Evolutionary conservation across 257 asterid genomes (phyloP).

Genomic region (Cynanchum wilfordii): DNA sequence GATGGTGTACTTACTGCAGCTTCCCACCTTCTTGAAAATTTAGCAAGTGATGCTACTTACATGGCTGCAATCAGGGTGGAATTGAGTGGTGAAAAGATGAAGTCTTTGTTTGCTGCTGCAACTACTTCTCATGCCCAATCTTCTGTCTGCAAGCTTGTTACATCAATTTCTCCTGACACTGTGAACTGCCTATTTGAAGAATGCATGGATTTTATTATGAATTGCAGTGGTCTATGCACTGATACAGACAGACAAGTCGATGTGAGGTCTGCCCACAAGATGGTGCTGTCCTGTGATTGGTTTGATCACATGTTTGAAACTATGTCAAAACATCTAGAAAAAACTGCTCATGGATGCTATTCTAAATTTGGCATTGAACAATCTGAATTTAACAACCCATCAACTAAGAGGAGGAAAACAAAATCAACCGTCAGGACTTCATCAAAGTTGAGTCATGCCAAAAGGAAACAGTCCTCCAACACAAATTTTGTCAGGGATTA

Average conservation of each 20-base stretch:
- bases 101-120: slow-evolving; percentile 65
- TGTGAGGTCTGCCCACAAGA: slow-evolving; percentile 74
- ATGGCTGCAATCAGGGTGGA: slow-evolving; percentile 47
- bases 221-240: slow-evolving; percentile 47
- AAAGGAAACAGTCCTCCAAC: slow-evolving; percentile 31
- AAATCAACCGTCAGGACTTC: slow-evolving; percentile 35
- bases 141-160: slow-evolving; percentile 62
- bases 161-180: slow-evolving; percentile 48
- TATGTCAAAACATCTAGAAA: slow-evolving; percentile 53
- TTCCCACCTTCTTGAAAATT: slow-evolving; percentile 59
- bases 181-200: slow-evolving; percentile 54
- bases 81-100: slow-evolving; percentile 54
- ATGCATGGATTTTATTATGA: slow-evolving; percentile 63
- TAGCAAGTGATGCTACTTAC: slow-evolving; percentile 50
- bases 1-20: slow-evolving; percentile 72
- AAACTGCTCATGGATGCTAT: slow-evolving; percentile 55
- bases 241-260: slow-evolving; percentile 56
- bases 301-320: slow-evolving; percentile 71
- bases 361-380: slow-evolving; percentile 32
- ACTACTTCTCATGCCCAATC: slow-evolving; percentile 68
- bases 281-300: slow-evolving; percentile 71
- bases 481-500: slow-evolving; percentile 48
- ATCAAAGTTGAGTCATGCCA: slow-evolving; percentile 37
- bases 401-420: slow-evolving; percentile 35
- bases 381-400: slow-evolving; percentile 27